Evolutionary conservation across 768 basidiomycete species (phyloP).

Genomic region (Udeniomyces megalosporus): DNA sequence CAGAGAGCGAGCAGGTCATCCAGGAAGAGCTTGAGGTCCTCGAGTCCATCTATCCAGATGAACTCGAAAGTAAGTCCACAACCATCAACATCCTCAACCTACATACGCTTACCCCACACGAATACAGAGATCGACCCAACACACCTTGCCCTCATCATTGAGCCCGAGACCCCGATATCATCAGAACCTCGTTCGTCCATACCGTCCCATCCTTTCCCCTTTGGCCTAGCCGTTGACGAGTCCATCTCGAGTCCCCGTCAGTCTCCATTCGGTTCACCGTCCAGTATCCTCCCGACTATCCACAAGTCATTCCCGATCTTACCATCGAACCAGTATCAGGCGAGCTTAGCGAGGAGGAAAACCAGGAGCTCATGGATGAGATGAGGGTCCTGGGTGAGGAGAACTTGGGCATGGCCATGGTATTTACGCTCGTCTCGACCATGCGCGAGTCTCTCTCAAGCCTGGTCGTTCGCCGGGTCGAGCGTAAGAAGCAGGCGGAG

Average conservation of each 20-base stretch:
- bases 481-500: slow-evolving; percentile 44
- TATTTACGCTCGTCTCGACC: slow-evolving; percentile 77
- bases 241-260: slow-evolving; percentile 26
- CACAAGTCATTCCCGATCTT: slow-evolving; percentile 62
- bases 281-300: slow-evolving; percentile 66
- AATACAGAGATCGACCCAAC: slow-evolving; percentile 8
- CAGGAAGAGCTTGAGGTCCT: slow-evolving; percentile 89
- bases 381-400: slow-evolving; percentile 39
- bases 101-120: background rate
- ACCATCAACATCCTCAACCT: too few species aligned
- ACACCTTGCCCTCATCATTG: slow-evolving; percentile 24
- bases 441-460: slow-evolving; percentile 58
- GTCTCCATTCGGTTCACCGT: slow-evolving; percentile 60
- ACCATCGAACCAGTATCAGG: slow-evolving; percentile 47
- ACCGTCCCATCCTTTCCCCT: background rate
- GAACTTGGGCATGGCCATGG: slow-evolving; percentile 67
- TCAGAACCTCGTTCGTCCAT: slow-evolving; percentile 37
- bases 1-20: slow-evolving; percentile 34
- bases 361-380: slow-evolving; percentile 41
- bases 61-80: slow-evolving; percentile 29
- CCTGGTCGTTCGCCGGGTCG: slow-evolving; percentile 46
- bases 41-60: slow-evolving; percentile 89
- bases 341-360: slow-evolving; percentile 37
- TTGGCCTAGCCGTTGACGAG: too few species aligned
- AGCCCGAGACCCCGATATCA: slow-evolving; percentile 62